A percentile compares a stretch with the other conserved stretches of the same genome.
These are phyloP conservation scores for Candida nemodendra DNA, from an alignment of 805 yeast species.

Conservation along the genomic window DNA sequence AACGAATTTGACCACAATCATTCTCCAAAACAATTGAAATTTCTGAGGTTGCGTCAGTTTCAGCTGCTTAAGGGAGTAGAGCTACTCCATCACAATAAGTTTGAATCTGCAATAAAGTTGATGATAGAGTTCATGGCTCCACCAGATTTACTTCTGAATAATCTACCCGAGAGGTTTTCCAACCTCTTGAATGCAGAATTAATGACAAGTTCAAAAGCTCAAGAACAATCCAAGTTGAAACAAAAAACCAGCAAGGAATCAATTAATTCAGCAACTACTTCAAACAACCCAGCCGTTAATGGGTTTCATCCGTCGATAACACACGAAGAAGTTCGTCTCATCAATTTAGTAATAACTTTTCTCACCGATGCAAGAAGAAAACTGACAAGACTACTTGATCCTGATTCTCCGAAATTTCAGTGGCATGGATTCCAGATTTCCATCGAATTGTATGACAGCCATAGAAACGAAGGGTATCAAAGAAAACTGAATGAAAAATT, in stretches of 20 bases:
- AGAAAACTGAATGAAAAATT: slow-evolving; percentile 38
- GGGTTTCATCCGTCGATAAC: background rate
- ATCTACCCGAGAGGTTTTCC: slow-evolving; percentile 39
- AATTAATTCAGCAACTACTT: slow-evolving; percentile 2
- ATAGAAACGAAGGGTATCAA: slow-evolving; percentile 8
- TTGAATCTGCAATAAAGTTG: slow-evolving; percentile 38
- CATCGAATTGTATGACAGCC: slow-evolving; percentile 36
- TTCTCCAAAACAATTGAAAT: slow-evolving; percentile 30
- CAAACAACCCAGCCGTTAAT: slow-evolving; percentile 1
- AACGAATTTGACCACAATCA: slow-evolving; percentile 10
- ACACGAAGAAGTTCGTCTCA: slow-evolving; percentile 36
- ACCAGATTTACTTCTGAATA: slow-evolving; percentile 49
- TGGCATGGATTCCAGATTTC: slow-evolving; percentile 49
- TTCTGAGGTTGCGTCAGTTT: slow-evolving; percentile 40
- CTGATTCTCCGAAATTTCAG: slow-evolving; percentile 32
- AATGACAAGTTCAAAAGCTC: background rate
- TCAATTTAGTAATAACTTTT: slow-evolving; percentile 42
- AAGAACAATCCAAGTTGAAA: background rate
- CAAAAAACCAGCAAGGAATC: slow-evolving; percentile 11
- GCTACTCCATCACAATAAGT: slow-evolving; percentile 31
- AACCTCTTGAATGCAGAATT: slow-evolving; percentile 8
- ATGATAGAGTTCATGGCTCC: slow-evolving; percentile 59
- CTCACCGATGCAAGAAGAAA: slow-evolving; percentile 55
- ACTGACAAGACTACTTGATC: slow-evolving; percentile 40
- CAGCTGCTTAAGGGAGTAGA: slow-evolving; percentile 39